Conservation (phyloP, 257 asterid species). For the Cinchona pubescens region DNA sequence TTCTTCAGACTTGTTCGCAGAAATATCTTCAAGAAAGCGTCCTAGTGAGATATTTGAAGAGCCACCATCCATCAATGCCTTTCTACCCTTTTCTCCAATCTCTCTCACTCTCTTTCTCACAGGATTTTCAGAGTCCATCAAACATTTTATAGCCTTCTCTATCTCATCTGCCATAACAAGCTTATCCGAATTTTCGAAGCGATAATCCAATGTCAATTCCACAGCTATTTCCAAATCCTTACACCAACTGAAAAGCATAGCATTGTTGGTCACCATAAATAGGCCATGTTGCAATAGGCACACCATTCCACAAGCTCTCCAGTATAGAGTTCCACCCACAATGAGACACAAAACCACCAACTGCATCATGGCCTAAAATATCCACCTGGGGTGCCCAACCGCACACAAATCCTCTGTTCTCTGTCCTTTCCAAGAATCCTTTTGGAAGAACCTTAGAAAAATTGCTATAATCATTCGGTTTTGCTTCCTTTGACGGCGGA, state of each 20-base stretch:
- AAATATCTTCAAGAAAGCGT: background rate
- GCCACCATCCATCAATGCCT: background rate
- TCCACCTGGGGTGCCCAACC: constrained; percentile 13
- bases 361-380: constrained; percentile 7
- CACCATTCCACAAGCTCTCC: constrained; percentile 14
- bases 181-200: background rate
- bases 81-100: constrained; percentile 8
- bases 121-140: constrained; percentile 12
- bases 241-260: constrained; percentile 10
- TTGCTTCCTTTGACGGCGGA: background rate
- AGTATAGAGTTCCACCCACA: constrained; percentile 14
- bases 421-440: constrained; percentile 8
- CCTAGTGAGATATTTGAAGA: constrained; percentile 5
- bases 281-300: constrained; percentile 21
- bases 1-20: no score
- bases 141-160: constrained; percentile 3
- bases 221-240: constrained; percentile 15
- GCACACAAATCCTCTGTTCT: constrained; percentile 14
- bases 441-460: constrained; percentile 4
- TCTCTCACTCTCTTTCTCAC: constrained; percentile 7
- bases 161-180: constrained; percentile 1
- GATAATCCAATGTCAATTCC: constrained; percentile 8
- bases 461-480: background rate
- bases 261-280: constrained; percentile 6
- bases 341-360: constrained; percentile 17